Evolutionary conservation across 1,284 basidiomycete genomes (phyloP).

Genomic region (Marasmius tenuissimus): DNA sequence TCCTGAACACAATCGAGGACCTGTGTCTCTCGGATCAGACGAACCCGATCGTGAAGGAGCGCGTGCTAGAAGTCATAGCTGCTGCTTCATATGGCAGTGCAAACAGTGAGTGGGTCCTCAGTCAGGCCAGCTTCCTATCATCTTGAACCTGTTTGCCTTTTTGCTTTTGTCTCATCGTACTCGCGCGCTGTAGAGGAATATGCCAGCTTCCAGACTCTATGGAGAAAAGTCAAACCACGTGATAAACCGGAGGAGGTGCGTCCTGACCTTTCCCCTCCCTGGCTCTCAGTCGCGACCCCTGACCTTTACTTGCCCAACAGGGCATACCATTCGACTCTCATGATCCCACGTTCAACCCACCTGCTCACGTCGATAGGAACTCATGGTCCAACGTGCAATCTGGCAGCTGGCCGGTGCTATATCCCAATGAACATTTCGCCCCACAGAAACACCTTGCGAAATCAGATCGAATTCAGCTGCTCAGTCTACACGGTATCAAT

Average conservation of each 20-base stretch:
- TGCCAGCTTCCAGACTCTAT: constrained; percentile 59
- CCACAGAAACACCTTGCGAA: not conserved
- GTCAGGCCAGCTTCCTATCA: not conserved
- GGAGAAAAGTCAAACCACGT: constrained; percentile 65
- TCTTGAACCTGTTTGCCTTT: not conserved
- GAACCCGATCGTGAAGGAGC: constrained; percentile 70
- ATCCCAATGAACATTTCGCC: not conserved
- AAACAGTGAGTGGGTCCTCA: constrained; percentile 30
- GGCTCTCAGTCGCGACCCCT: not conserved
- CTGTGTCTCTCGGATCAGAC: constrained; percentile 51
- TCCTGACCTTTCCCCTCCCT: not conserved
- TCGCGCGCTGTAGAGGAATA: constrained; percentile 37
- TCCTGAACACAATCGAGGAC: constrained; percentile 72
- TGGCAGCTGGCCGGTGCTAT: not conserved
- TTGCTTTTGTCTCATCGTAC: not conserved
- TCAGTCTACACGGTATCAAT: not conserved
- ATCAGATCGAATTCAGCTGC: not conserved
- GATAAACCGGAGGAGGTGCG: constrained; percentile 70
- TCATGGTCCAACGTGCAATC: not conserved
- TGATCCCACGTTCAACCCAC: constrained; percentile 76
- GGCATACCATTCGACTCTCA: constrained; percentile 74
- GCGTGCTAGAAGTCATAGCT: constrained; percentile 68
- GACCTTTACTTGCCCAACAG: constrained; percentile 13
- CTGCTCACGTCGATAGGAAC: constrained; percentile 30
- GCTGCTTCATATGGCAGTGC: constrained; percentile 68